phyloP scores from a whole-genome alignment of 495 filamentous ascomycete genomes.

The Aspergillus conjunctus region DNA sequence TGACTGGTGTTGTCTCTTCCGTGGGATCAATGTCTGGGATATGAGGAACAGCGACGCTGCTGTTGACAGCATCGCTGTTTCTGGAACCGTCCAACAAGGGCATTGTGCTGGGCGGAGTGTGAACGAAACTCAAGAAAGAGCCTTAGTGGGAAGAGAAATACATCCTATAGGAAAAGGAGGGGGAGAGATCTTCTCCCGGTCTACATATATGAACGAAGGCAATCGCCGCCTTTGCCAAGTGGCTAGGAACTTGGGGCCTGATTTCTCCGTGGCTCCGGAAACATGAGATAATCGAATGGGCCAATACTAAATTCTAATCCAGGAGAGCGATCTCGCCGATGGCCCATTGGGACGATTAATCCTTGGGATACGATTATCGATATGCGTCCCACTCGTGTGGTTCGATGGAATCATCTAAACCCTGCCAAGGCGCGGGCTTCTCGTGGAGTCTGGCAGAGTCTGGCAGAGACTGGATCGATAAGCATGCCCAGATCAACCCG shows the following conservation, averaged over 20 bases:
- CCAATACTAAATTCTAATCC: conserved; percentile 11
- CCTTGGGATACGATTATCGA: neutral
- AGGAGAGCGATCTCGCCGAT: conserved; percentile 15
- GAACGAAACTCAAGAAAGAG: conserved; percentile 4
- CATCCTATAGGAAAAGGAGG: neutral
- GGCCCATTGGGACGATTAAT: conserved; percentile 1
- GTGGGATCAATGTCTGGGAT: conserved; percentile 13
- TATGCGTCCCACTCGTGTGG: neutral
- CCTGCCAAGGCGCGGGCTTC: neutral
- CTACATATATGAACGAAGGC: conserved; percentile 12
- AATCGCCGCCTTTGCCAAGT: neutral
- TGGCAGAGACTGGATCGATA: conserved; percentile 4
- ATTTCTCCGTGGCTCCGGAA: conserved; percentile 24
- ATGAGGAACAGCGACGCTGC: conserved; percentile 18
- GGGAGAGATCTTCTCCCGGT: conserved; percentile 3
- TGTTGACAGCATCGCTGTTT: conserved; percentile 33
- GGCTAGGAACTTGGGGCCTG: conserved; percentile 2
- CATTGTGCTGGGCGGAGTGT: conserved; percentile 27
- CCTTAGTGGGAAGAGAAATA: neutral
- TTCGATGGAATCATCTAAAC: neutral
- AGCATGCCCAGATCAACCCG: neutral
- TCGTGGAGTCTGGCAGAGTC: neutral
- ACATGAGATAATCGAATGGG: conserved; percentile 25
- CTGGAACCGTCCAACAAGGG: conserved; percentile 39
- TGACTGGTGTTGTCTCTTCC: neutral